A percentile compares a stretch with the other conserved stretches of the same genome.
Conservation (phyloP, 1,139 yeast genomes). For the Diutina ranongensis region DNA sequence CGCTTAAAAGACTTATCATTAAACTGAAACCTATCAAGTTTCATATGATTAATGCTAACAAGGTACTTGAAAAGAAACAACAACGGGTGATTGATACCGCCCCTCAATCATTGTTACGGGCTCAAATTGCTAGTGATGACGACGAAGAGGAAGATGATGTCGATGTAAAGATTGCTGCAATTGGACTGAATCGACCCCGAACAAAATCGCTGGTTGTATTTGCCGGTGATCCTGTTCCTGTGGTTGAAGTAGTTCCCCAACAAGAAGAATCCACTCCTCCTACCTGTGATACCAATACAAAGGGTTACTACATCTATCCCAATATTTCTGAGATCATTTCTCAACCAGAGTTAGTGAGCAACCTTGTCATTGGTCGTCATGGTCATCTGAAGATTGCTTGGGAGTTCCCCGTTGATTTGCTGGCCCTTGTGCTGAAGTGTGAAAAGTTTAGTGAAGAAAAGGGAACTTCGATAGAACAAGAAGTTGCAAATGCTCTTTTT, state of each 20-base stretch:
- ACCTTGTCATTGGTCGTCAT: slow-evolving; percentile 66
- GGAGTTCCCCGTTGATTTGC: slow-evolving; percentile 52
- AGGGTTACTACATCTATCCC: slow-evolving; percentile 1
- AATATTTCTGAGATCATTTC: not conserved
- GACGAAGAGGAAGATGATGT: slow-evolving; percentile 7
- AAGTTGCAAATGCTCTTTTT: not conserved
- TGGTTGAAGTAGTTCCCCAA: not conserved
- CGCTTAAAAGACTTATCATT: slow-evolving; percentile 26
- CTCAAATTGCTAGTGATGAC: slow-evolving; percentile 6
- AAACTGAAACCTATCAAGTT: slow-evolving; percentile 32
- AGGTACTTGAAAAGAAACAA: slow-evolving; percentile 24
- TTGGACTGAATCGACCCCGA: not conserved
- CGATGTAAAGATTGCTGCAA: not conserved
- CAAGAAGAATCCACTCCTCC: not conserved
- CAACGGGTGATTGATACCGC: slow-evolving; percentile 17
- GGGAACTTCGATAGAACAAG: not conserved
- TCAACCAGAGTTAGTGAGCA: slow-evolving; percentile 29
- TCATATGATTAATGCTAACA: slow-evolving; percentile 34
- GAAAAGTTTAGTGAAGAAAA: not conserved
- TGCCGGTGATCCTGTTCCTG: not conserved
- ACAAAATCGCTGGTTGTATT: slow-evolving; percentile 1
- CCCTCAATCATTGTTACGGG: not conserved
- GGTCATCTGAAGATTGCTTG: slow-evolving; percentile 71
- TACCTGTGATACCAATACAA: not conserved
- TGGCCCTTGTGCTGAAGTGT: not conserved